phyloP scores from a whole-genome alignment of 805 yeast genomes.

The Kuraishia cidri region DNA sequence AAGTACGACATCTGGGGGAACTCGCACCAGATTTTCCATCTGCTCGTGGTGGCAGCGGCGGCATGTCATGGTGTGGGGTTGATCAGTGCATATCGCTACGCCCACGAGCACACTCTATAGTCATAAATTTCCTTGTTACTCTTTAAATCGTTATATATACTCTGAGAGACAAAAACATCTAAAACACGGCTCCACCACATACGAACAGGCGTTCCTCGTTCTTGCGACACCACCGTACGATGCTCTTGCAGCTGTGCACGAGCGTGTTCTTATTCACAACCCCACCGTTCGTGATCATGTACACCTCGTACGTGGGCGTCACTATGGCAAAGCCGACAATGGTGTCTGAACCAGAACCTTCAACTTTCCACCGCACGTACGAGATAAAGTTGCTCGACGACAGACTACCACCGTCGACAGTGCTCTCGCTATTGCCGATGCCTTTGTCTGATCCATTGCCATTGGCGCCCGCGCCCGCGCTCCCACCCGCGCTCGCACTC shows the following conservation, averaged over 20 bases:
- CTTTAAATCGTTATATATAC: not conserved
- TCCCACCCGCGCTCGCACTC: not conserved
- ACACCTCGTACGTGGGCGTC: slow-evolving; percentile 45
- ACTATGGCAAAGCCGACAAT: slow-evolving; percentile 16
- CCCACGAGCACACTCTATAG: slow-evolving; percentile 26
- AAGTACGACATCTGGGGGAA: slow-evolving; percentile 64
- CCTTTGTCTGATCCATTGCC: not conserved
- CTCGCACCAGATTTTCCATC: slow-evolving; percentile 80
- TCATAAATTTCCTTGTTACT: too few species aligned
- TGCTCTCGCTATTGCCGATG: not conserved
- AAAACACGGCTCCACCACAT: slow-evolving; percentile 64
- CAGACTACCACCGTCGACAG: not conserved
- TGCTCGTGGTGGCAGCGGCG: slow-evolving; percentile 71
- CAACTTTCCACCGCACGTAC: slow-evolving; percentile 14
- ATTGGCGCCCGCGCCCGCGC: not conserved
- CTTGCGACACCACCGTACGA: slow-evolving; percentile 69
- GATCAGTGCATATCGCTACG: slow-evolving; percentile 41
- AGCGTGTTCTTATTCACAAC: slow-evolving; percentile 45
- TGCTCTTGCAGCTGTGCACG: slow-evolving; percentile 50
- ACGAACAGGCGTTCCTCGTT: slow-evolving; percentile 66
- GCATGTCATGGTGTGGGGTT: slow-evolving; percentile 64
- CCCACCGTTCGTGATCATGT: slow-evolving; percentile 48
- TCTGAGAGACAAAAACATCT: not conserved
- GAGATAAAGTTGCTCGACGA: slow-evolving; percentile 11
- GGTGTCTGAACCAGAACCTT: slow-evolving; percentile 7